Base-by-base conservation (phyloP, 2,329 filamentous ascomycete genomes). In the Zymoseptoria tritici region DNA sequence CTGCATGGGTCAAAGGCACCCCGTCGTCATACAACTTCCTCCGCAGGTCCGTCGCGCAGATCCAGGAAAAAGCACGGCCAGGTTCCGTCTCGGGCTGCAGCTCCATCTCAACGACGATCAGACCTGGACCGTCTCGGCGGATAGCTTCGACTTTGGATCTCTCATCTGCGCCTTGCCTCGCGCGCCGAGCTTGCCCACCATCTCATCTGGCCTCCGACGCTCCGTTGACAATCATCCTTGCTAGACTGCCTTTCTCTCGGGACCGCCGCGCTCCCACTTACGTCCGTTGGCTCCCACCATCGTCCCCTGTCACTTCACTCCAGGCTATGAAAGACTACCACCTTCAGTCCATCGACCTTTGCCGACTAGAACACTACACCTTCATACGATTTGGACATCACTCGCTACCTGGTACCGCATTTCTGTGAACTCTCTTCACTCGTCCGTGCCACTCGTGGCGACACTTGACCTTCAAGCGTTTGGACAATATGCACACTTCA, bases 401-500 rank as follows among this genome's bases (percentile, higher is more conserved):
- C 22, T 19, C 20, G 13, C 11, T 29, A 4, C 22, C 22, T 24
- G 22, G 52, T 16, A 26, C 22, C 22, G 22, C 52, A 31, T 16
- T n/a, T 29, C 8, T 24, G 20, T 24, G 22, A 29, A 53, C 49
- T 55, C 57, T 24, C 57, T 55, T 26, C 36, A 36, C 42, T 29
- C 26, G 49, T 31, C 36, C 36, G 29, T 64, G 64, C 64, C 60
- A 57, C 57, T 53, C 51, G 63, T 60, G 63, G 62, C 67, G 56
- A 57, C 57, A 55, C 55, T 16, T 54, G 36, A 53, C 42, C 55
- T 49, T 26, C 46, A 51, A 46, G 49, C 56, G 42, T 46, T 50
- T 52, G 58, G 57, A 54, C 63, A 66, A 54, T 60, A 69, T 70
- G 68, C 62, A 64, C 36, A 58, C 54, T 42, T 58, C 62, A 60